Percentiles rank a stretch among this genome's conserved stretches.
Evolutionary conservation across 2,329 filamentous ascomycete genomes (phyloP).

Genomic region (Trichothecium sympodiale): DNA sequence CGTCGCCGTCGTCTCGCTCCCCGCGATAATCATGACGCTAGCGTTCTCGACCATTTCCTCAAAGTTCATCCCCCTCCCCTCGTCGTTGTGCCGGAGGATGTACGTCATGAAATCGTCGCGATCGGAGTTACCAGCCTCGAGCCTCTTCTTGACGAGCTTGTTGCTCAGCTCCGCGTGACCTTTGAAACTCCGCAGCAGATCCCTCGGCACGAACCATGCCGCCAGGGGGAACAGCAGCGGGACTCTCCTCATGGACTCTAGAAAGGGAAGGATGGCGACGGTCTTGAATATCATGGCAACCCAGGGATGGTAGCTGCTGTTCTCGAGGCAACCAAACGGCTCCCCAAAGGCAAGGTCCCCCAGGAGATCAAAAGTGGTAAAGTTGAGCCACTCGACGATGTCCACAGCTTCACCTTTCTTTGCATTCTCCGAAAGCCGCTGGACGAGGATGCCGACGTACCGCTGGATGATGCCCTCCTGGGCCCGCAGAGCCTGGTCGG

Average conservation of each 20-base stretch:
- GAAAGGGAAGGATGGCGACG: constrained; percentile 1
- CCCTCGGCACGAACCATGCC: not conserved
- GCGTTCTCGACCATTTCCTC: constrained; percentile 7
- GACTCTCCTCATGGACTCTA: not conserved
- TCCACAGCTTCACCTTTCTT: constrained; percentile 8
- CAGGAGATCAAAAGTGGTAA: constrained; percentile 13
- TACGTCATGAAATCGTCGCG: not conserved
- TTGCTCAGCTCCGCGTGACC: not conserved
- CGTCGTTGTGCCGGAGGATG: not conserved
- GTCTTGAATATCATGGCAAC: constrained; percentile 7
- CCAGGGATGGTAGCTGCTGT: constrained; percentile 9
- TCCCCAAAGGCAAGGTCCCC: constrained; percentile 16
- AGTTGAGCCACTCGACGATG: constrained; percentile 13
- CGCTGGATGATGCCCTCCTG: constrained; percentile 4
- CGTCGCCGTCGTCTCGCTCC: constrained; percentile 23
- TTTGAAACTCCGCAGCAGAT: not conserved
- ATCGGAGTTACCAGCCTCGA: not conserved
- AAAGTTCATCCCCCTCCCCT: constrained; percentile 2
- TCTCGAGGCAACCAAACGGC: constrained; percentile 6
- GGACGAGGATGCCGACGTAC: constrained; percentile 12
- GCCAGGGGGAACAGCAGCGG: not conserved
- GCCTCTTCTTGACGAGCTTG: not conserved
- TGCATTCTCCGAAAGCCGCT: constrained; percentile 8
- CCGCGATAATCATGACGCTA: constrained; percentile 15
- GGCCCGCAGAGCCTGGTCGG: not conserved